Evolutionary conservation across 2,329 filamentous ascomycete species (phyloP).

Genomic region (Ceratocystiopsis brevicomis): DNA sequence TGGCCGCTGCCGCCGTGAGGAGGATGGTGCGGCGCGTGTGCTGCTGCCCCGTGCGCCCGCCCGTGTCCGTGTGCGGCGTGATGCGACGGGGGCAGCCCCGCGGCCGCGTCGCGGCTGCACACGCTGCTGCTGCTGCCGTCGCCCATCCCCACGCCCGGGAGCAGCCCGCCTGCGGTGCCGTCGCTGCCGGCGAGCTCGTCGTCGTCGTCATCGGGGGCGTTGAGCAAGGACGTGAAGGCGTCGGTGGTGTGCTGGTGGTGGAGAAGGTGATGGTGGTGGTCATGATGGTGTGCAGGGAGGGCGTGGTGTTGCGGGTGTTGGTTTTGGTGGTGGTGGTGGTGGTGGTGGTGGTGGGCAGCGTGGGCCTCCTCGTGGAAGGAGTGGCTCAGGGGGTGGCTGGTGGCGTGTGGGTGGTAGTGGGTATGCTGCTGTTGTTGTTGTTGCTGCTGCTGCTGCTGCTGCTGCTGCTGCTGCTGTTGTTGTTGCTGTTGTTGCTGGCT

Average conservation of each 20-base stretch:
- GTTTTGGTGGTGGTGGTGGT: conserved; percentile 11
- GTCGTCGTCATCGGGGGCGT: conserved; percentile 23
- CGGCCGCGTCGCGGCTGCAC: neutral
- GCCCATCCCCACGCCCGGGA: neutral
- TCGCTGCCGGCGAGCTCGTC: conserved; percentile 4
- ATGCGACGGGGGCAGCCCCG: too few relatives aligned
- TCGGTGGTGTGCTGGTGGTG: conserved; percentile 21
- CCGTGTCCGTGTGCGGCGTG: too few relatives aligned
- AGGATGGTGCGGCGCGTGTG: neutral
- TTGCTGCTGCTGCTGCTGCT: conserved; percentile 4
- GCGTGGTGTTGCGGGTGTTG: conserved; percentile 9
- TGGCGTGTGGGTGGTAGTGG: neutral
- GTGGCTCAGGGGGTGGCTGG: neutral
- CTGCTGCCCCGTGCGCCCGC: too few relatives aligned
- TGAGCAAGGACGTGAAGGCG: conserved; percentile 33
- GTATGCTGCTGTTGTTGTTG: conserved; percentile 12
- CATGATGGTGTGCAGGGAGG: conserved; percentile 8
- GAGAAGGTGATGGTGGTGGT: conserved; percentile 14
- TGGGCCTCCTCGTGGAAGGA: neutral
- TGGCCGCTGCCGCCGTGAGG: neutral
- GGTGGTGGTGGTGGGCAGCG: conserved; percentile 5
- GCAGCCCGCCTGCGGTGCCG: neutral
- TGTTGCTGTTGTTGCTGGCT: conserved; percentile 1
- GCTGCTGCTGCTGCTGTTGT: conserved; percentile 1
- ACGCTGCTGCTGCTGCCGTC: neutral